Evolutionary conservation across 345 rosid genomes (phyloP), one percentile per base, ranked within the genome.

Genomic region (Aquilaria malaccensis): DNA sequence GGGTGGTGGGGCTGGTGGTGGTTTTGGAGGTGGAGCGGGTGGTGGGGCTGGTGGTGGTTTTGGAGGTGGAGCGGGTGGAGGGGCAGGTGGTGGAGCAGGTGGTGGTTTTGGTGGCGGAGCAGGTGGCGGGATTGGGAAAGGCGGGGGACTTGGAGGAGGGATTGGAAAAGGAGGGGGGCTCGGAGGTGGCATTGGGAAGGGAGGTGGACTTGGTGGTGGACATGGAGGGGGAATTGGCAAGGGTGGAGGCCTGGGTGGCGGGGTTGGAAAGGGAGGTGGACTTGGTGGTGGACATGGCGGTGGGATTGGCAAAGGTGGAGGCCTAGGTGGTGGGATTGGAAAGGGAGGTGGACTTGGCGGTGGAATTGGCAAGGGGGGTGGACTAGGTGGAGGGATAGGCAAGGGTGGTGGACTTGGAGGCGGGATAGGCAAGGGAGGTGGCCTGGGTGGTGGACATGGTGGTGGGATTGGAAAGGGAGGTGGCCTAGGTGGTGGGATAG

Each of bases 391-490:
- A 1, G 67, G 62, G 0, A 57, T 50, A 0, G 64, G 64, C 0
- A 67, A 60, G 0, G 67, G 69, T n/a, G 74, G 75, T 0, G 74
- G 74, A 3, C 4, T 56, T 7, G 77, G 77, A 0, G 70, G 73
- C 0, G 76, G 76, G 5, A 65, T 12, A n/a, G 72, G 79, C 0
- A 54, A 59, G 1, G 74, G 71, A 0, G 72, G 64, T 0, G 80
- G 76, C 0, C 1, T 46, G 0, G 75, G 78, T 0, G 64, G 61
- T 0, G 81, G 79, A 37, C 22, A 22, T 48, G 33, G 65, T 33
- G 76, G 79, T 4, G 80, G 80, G 0, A 45, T 51, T 50, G 80
- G 80, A 0, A 56, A 59, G 0, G 74, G 74, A 0, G 80, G 80
- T 0, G 62, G 69, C 0, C 13, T 50, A 48, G 63, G 70, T 43